Evolutionary conservation across 2,329 filamentous ascomycete species (phyloP), one percentile per base, ranked within the genome.

Genomic region (Colletotrichum cordylinicola): DNA sequence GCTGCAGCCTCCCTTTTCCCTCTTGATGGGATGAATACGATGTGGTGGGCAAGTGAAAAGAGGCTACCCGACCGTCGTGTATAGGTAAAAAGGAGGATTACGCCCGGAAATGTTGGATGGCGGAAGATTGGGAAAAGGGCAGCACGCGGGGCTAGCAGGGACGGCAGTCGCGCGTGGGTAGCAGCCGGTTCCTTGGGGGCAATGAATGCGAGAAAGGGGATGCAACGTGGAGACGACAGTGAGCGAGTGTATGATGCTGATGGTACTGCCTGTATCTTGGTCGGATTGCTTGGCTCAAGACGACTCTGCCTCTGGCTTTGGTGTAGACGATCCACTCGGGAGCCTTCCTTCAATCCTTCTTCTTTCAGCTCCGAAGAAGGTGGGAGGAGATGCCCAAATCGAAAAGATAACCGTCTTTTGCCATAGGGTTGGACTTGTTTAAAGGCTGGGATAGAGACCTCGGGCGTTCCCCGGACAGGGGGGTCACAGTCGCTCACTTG

Each of bases 381-480:
- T n/a, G 35, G 35, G 31, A 31, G 35, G 31, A 62, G 15, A 48
- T 60, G 55, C 21, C 55, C 67, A 52, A 70, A 48, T 16, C 56
- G 24, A 21, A 62, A 43, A 29, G 67, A 21, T 15, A 62, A 70
- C 15, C 18, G 58, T 64, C 10, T 55, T 70, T 70, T 64, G 37
- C 68, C 56, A 70, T 70, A 62, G 62, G 56, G 56, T 60, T 31
- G 29, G 29, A 61, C 43, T 21, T 52, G 43, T 52, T 52, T 52
- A 31, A 31, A 39, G 24, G 64, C 43, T 65, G 70, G 58, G 74
- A 76, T 69, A n/a, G 60, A 68, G 58, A 64, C 43, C 52, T 75
- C 70, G 64, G 73, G 64, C 73, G 70, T 68, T 73, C 73, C 70
- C 73, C 73, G 70, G 73, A 73, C 73, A 58, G 43, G 67, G 73